Base-by-base conservation (phyloP, 2,329 filamentous ascomycete genomes). In the Clonostachys byssicola region DNA sequence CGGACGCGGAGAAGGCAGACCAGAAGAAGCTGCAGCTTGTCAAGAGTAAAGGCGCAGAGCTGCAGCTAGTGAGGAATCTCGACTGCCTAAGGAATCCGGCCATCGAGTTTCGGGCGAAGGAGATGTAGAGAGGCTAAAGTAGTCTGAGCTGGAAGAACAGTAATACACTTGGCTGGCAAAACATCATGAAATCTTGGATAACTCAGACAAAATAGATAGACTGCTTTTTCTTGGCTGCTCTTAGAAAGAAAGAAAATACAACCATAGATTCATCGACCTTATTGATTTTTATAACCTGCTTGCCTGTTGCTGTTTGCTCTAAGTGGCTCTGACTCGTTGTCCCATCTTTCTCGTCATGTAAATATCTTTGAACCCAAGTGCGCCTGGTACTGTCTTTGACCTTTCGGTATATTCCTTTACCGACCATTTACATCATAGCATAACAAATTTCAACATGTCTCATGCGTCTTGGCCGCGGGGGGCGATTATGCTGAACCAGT, bases 1-100 rank as follows among this genome's bases (percentile, higher is more conserved):
- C 66, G 35, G 71, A 70, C 35, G 70, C 75, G 44, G 70, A 72
- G 33, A 68, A 70, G 42, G 67, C 70, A 42, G 68, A 70, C 30
- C 65, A 74, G 58, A 83, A 79, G 69, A 80, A 74, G 56, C 67
- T 78, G 56, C 83, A 89, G 64, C 66, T 94, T 52, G 76, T 85
- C 46, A 74, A 78, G 61, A 94, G 87, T 48, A 89, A 91, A 66
- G 91, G 91, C n/a, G 86, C 89, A 8, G 94, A 99, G 72, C 78
- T 99, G 54, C 83, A 85, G 62, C 76, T 97, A 39, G 86, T 95
- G 45, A 77, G 89, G 56, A 90, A 92, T 62, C 68, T 88, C 49
- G 75, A 74, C 47, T 83, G 84, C 52, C 63, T 96, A 62, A 72
- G 83, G 46, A 66, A 81, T 50, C 92, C 92, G 12, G 67, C 77